These are phyloP conservation scores for Saccharomycopsis vini DNA, from an alignment of 805 yeast species.

Conservation along the genomic window DNA sequence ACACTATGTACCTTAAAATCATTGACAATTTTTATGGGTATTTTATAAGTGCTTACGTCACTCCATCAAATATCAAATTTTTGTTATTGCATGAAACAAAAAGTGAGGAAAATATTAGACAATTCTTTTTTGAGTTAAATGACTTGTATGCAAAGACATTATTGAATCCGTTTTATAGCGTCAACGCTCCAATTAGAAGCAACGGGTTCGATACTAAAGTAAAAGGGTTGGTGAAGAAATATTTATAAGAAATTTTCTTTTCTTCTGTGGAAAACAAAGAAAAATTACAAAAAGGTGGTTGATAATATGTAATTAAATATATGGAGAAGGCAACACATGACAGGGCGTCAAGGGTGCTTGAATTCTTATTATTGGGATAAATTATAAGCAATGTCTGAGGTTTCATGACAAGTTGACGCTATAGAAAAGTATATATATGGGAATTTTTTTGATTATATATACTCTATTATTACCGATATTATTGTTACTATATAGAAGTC, in stretches of 20 bases:
- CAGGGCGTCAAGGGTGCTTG: too few species aligned
- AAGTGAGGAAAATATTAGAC: conserved; percentile 59
- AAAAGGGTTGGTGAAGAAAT: conserved; percentile 63
- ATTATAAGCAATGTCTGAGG: too few species aligned
- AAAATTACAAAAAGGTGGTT: too few species aligned
- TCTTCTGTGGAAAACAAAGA: too few species aligned
- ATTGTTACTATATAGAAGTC: too few species aligned
- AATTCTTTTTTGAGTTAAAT: conserved; percentile 76
- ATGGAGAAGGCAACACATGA: too few species aligned
- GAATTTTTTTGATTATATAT: too few species aligned
- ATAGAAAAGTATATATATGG: too few species aligned
- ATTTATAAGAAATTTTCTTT: conserved; percentile 46
- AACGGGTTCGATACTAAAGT: conserved; percentile 71
- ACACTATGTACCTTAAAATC: conserved; percentile 57
- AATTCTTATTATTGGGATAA: too few species aligned
- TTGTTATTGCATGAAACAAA: conserved; percentile 57
- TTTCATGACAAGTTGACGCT: too few species aligned
- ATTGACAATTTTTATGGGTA: conserved; percentile 83
- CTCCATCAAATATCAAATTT: conserved; percentile 81
- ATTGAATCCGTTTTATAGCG: conserved; percentile 77
- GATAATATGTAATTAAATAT: too few species aligned
- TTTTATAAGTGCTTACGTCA: conserved; percentile 72
- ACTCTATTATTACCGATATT: too few species aligned
- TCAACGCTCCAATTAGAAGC: conserved; percentile 65
- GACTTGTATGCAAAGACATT: conserved; percentile 81